These are phyloP conservation scores for Candida insectorum DNA, from an alignment of 805 yeast species.

Conservation along the genomic window DNA sequence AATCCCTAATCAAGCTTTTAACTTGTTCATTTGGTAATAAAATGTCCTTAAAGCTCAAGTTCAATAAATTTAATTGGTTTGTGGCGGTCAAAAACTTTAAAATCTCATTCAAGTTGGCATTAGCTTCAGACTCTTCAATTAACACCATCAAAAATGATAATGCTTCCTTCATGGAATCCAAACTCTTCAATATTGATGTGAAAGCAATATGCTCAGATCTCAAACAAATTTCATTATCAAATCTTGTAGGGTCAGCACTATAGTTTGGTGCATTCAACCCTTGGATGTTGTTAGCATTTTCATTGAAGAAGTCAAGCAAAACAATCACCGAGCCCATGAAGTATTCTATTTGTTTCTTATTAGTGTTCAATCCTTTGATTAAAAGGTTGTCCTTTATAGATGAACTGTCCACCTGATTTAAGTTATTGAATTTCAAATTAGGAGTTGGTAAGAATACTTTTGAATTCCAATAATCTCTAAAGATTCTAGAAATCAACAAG, in stretches of 20 bases:
- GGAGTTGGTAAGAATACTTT: conserved; percentile 57
- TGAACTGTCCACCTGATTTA: conserved; percentile 35
- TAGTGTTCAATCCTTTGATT: conserved; percentile 44
- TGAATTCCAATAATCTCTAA: conserved; percentile 75
- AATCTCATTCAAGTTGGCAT: conserved; percentile 55
- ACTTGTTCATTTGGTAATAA: conserved; percentile 68
- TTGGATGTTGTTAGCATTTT: conserved; percentile 59
- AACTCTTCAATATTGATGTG: conserved; percentile 68
- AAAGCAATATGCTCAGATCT: conserved; percentile 93
- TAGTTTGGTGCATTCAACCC: conserved; percentile 58
- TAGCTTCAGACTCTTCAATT: conserved; percentile 61
- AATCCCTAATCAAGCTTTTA: conserved; percentile 71
- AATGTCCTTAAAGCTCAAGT: conserved; percentile 68
- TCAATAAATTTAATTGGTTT: conserved; percentile 65
- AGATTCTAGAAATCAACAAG: conserved; percentile 69
- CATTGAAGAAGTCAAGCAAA: conserved; percentile 64
- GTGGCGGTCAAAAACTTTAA: conserved; percentile 65
- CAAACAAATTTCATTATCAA: conserved; percentile 62
- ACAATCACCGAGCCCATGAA: conserved; percentile 69
- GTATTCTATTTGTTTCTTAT: conserved; percentile 56
- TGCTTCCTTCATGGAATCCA: conserved; percentile 82
- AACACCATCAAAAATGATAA: conserved; percentile 81
- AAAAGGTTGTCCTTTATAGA: conserved; percentile 42
- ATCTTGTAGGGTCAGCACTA: conserved; percentile 45
- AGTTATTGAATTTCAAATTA: conserved; percentile 32